These are phyloP conservation scores for Phytopythium aichiense DNA, from an alignment of 352 stramenopile genomes.

Conservation along the genomic window DNA sequence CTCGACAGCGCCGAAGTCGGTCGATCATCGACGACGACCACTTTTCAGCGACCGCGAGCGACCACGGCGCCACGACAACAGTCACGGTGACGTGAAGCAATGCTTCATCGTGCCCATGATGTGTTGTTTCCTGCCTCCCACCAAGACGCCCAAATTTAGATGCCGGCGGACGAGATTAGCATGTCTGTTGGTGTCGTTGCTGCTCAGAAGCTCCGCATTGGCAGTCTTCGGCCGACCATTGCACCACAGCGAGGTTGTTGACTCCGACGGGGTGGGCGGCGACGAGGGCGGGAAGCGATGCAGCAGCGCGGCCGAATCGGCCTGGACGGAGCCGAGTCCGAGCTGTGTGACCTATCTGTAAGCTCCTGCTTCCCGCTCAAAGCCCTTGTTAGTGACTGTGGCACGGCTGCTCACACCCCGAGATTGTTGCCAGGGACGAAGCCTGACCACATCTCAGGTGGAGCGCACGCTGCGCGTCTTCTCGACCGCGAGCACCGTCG, in stretches of 20 bases:
- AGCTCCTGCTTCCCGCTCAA: background rate
- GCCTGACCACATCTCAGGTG: conserved; percentile 45
- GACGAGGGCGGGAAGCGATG: too few species aligned
- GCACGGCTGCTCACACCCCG: background rate
- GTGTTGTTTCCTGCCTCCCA: background rate
- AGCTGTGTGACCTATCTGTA: conserved; percentile 68
- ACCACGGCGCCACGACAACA: too few species aligned
- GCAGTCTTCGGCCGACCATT: too few species aligned
- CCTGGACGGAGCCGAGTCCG: conserved; percentile 51
- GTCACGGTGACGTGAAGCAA: background rate
- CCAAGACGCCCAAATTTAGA: background rate
- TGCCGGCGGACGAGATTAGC: background rate
- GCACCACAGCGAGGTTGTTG: too few species aligned
- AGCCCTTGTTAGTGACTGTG: too few species aligned
- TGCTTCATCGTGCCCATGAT: background rate
- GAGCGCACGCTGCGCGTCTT: conserved; percentile 69
- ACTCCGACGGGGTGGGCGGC: too few species aligned
- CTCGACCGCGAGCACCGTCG: conserved; percentile 48
- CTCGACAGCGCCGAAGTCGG: too few species aligned
- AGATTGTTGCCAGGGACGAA: conserved; percentile 29
- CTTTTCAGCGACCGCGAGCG: too few species aligned
- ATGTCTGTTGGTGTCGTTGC: background rate
- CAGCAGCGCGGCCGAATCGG: conserved; percentile 34
- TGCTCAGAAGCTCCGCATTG: too few species aligned
- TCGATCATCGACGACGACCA: too few species aligned